Conservation (phyloP, 2,329 filamentous ascomycete genomes). For the Purpureocillium takamizusanense region DNA sequence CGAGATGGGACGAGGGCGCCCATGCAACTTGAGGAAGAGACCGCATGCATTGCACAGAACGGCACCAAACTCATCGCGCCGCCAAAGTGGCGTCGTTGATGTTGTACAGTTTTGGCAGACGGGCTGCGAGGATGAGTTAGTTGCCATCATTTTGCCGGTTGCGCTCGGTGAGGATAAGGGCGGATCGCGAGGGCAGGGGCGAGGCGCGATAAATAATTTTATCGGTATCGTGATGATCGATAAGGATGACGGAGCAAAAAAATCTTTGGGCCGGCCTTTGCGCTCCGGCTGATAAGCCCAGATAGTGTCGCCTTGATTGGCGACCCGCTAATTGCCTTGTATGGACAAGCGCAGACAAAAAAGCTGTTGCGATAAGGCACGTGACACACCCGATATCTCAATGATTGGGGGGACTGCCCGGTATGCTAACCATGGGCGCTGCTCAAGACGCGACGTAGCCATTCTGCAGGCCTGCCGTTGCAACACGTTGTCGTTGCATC, state of each 20-base stretch:
- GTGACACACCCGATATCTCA: constrained; percentile 15
- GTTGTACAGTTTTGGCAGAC: constrained; percentile 95
- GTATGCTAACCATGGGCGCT: constrained; percentile 1
- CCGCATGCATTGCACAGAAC: constrained; percentile 98
- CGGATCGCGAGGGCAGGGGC: constrained; percentile 13
- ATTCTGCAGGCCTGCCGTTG: no score
- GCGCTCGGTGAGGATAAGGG: constrained; percentile 16
- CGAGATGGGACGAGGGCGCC: constrained; percentile 84
- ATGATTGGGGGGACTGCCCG: neutral
- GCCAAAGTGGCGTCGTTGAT: constrained; percentile 93
- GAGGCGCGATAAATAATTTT: constrained; percentile 18
- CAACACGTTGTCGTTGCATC: no score
- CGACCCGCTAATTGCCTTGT: no score
- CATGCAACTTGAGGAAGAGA: constrained; percentile 93
- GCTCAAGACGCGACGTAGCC: neutral
- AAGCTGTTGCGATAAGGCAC: constrained; percentile 16
- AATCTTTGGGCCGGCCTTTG: constrained; percentile 19
- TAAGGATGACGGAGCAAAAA: constrained; percentile 27
- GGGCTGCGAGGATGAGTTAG: constrained; percentile 67
- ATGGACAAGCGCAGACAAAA: no score
- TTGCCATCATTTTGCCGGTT: constrained; percentile 38
- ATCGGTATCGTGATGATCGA: constrained; percentile 23
- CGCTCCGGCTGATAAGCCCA: constrained; percentile 25
- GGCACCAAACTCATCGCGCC: constrained; percentile 88
- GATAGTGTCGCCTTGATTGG: constrained; percentile 16